These are phyloP conservation scores for Jaapia argillacea DNA, from an alignment of 768 basidiomycete genomes.

Conservation along the genomic window DNA sequence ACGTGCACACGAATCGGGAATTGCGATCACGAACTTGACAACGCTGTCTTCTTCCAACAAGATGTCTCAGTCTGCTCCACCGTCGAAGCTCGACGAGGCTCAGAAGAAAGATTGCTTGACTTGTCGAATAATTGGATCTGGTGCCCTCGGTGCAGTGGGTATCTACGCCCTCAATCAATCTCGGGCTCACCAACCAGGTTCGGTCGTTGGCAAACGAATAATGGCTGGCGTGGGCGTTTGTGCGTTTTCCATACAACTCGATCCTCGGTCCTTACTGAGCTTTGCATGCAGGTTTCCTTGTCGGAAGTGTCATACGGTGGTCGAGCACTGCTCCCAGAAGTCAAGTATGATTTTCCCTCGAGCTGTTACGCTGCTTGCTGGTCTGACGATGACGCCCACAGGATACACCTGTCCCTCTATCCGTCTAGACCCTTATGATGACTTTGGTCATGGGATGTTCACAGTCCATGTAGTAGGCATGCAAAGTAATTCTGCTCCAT, in stretches of 20 bases:
- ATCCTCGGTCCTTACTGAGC: neutral
- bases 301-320: neutral
- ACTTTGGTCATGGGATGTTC: too few species aligned
- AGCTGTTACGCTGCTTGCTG: too few species aligned
- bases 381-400: too few species aligned
- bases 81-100: too few species aligned
- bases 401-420: neutral
- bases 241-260: constrained; percentile 17
- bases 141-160: constrained; percentile 51
- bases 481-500: too few species aligned
- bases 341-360: too few species aligned
- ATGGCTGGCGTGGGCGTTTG: constrained; percentile 56
- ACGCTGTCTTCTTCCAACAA: too few species aligned
- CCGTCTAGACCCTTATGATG: neutral
- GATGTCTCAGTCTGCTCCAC: too few species aligned
- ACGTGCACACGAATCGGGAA: too few species aligned
- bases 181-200: constrained; percentile 52
- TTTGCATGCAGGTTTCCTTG: neutral
- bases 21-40: too few species aligned
- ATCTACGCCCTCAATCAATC: constrained; percentile 60
- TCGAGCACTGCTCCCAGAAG: too few species aligned
- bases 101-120: constrained; percentile 61
- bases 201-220: constrained; percentile 46
- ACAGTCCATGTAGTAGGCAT: too few species aligned
- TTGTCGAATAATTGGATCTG: constrained; percentile 61